phyloP scores from a whole-genome alignment of 192 early-diverging fungal genomes.

The Obelidium mucronatum region DNA sequence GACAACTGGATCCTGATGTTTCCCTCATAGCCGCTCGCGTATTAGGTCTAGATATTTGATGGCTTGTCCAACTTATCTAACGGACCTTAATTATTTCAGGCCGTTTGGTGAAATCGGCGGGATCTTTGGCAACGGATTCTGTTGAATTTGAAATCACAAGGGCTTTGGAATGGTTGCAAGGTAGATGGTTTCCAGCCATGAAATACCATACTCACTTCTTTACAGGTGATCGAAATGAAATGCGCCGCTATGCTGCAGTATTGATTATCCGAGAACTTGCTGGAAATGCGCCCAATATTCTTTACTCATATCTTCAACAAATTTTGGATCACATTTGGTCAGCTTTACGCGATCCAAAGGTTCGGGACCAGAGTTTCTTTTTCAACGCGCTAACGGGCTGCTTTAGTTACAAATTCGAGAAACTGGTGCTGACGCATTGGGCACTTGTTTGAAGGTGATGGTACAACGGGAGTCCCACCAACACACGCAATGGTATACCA shows the following conservation, averaged over 20 bases:
- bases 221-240: conserved; percentile 27
- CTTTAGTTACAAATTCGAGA: conserved; percentile 63
- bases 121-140: conserved; percentile 67
- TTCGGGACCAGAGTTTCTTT: neutral
- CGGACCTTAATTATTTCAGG: conserved; percentile 38
- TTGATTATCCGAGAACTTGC: conserved; percentile 71
- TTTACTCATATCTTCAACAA: conserved; percentile 74
- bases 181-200: neutral
- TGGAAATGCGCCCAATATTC: conserved; percentile 67
- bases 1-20: conserved; percentile 58
- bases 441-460: conserved; percentile 73
- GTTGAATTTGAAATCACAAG: conserved; percentile 73
- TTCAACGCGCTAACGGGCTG: neutral
- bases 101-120: conserved; percentile 57
- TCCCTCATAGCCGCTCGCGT: conserved; percentile 68
- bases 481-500: conserved; percentile 64
- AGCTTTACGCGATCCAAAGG: conserved; percentile 68
- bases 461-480: conserved; percentile 67
- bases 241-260: conserved; percentile 69
- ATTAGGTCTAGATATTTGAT: conserved; percentile 54
- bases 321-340: conserved; percentile 79
- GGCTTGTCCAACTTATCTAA: neutral
- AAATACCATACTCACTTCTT: neutral
- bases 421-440: conserved; percentile 73
- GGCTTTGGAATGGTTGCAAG: conserved; percentile 73